Evolutionary conservation across 2,329 filamentous ascomycete species (phyloP), one percentile per base, ranked within the genome.

Genomic region (Mariannaea sp.): DNA sequence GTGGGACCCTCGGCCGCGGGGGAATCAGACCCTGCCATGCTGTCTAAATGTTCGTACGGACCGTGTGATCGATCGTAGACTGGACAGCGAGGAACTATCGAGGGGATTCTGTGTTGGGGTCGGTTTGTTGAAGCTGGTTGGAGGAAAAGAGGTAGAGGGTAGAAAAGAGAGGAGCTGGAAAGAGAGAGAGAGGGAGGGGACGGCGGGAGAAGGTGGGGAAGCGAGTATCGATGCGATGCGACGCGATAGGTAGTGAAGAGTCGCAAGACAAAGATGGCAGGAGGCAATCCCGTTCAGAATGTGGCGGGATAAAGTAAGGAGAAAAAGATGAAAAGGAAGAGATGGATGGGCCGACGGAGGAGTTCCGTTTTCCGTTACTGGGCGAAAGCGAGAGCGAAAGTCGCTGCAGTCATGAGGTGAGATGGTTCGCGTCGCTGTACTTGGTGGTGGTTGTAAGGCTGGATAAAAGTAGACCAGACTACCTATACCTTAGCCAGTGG

Each of bases 1-100:
- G 80, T 80, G 61, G 82, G 82, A 65, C 82, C 82, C 66, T 82
- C 80, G 71, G 78, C 77, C 71, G 78, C 76, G 58, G 82, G 82
- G 61, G 82, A 83, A 62, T 77, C 75, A 66, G 82, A 77, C 65
- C 81, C 82, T 66, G 80, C 76, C 82, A 85, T 85, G 56, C 51
- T 54, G 53, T 58, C 38, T 41, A 56, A 30, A 46, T 55, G 49
- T 49, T 56, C 53, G 56, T 49, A 53, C 53, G 57, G 48, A 42
- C 35, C 36, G 50, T 51, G 46, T 43, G n/a, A 49, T 57, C 49
- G 62, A 49, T 49, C 35, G 33, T 30, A 38, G 32, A 48, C 30
- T 29, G 29, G 60, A 44, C 46, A 32, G 41, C 13, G 38, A 38
- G 32, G 26, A 13, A 30, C 24, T n/a, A 13, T 35, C 19, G 40